Conservation (phyloP, 768 basidiomycete genomes). For the Macrolepiota fuliginosa region DNA sequence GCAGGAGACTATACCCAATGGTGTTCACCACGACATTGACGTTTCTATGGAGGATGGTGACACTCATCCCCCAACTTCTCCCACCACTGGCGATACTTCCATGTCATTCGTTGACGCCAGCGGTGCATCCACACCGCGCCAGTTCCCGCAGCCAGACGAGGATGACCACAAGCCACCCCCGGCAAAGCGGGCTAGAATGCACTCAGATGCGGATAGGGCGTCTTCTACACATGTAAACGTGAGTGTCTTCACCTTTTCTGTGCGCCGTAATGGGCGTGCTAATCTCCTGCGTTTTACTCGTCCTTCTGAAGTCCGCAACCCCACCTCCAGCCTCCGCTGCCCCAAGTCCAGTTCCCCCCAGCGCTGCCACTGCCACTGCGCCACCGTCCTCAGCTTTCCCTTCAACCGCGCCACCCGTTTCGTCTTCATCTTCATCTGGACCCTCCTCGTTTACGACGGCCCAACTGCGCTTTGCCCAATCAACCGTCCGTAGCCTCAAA, state of each 20-base stretch:
- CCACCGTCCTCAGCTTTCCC: conserved; percentile 19
- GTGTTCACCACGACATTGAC: conserved; percentile 33
- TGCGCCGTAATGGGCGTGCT: conserved; percentile 55
- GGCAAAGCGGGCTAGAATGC: conserved; percentile 75
- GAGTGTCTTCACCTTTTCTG: conserved; percentile 33
- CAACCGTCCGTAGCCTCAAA: conserved; percentile 78
- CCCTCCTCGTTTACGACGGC: conserved; percentile 52
- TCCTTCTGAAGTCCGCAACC: conserved; percentile 64
- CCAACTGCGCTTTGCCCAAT: conserved; percentile 80
- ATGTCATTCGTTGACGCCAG: conserved; percentile 33
- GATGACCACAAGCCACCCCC: conserved; percentile 73
- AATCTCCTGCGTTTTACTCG: conserved; percentile 34
- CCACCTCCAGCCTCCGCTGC: conserved; percentile 64
- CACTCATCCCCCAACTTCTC: conserved; percentile 39
- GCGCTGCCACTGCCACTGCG: conserved; percentile 13
- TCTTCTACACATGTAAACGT: conserved; percentile 67
- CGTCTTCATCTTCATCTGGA: conserved; percentile 15
- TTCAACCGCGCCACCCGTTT: conserved; percentile 19
- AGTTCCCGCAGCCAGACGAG: conserved; percentile 35
- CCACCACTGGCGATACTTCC: conserved; percentile 36
- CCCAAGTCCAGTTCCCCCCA: conserved; percentile 34
- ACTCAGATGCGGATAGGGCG: conserved; percentile 74
- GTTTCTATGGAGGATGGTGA: conserved; percentile 41
- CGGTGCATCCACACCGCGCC: conserved; percentile 33
- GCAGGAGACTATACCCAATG: conserved; percentile 29